phyloP scores from a whole-genome alignment of 2,329 filamentous ascomycete genomes.

The Fusarium sulawesiense region DNA sequence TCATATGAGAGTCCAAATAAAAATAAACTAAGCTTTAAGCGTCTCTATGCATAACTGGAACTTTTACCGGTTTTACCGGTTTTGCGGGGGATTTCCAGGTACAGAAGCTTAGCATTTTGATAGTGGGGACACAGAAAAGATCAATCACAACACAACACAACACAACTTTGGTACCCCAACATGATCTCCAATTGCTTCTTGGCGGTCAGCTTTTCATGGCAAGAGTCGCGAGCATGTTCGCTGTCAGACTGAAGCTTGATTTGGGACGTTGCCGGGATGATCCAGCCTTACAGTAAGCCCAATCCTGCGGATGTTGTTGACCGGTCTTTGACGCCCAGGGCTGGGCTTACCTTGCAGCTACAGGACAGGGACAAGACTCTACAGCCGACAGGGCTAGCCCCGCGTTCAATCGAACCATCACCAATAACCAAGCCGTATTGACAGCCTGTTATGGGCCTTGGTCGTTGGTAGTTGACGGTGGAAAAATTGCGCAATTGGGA shows the following conservation, averaged over 20 bases:
- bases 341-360: conserved; percentile 14
- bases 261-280: background rate
- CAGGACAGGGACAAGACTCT: background rate
- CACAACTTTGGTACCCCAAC: background rate
- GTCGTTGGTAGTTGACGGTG: background rate
- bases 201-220: background rate
- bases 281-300: conserved; percentile 10
- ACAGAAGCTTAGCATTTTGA: background rate
- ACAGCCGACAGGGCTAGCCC: conserved; percentile 7
- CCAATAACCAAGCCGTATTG: background rate
- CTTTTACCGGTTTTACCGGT: background rate
- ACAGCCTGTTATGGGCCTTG: background rate
- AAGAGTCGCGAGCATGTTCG: background rate
- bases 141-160: background rate
- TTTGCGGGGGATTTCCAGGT: conserved; percentile 19
- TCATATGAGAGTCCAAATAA: background rate
- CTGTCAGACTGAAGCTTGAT: background rate
- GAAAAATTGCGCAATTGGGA: background rate
- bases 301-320: conserved; percentile 6
- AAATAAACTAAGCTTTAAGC: background rate
- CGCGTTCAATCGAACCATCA: background rate
- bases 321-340: conserved; percentile 9
- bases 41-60: background rate
- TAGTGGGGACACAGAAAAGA: background rate
- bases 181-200: background rate